These are phyloP conservation scores for Paramarasmius palmivorus DNA, from an alignment of 1,284 basidiomycete species.

Conservation along the genomic window DNA sequence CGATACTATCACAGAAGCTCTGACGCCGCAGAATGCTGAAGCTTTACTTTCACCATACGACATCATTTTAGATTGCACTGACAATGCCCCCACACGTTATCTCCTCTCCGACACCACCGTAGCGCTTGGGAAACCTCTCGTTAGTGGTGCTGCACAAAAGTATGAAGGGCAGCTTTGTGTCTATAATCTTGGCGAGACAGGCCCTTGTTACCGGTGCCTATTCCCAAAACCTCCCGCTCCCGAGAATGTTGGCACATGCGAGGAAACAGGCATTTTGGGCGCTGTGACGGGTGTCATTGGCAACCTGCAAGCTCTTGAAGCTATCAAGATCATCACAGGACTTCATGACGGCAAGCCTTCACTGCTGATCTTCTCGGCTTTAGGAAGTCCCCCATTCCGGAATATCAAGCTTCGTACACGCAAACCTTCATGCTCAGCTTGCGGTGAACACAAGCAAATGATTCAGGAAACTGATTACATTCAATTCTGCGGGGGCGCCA, in stretches of 20 bases:
- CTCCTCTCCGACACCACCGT: slow-evolving; percentile 93
- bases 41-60: slow-evolving; percentile 65
- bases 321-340: slow-evolving; percentile 81
- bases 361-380: slow-evolving; percentile 73
- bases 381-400: slow-evolving; percentile 75
- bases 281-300: slow-evolving; percentile 91
- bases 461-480: slow-evolving; percentile 69
- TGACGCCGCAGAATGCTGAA: slow-evolving; percentile 64
- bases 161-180: slow-evolving; percentile 89
- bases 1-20: slow-evolving; percentile 49
- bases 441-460: slow-evolving; percentile 49
- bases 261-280: slow-evolving; percentile 91
- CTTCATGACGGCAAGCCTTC: slow-evolving; percentile 63
- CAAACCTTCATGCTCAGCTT: slow-evolving; percentile 62
- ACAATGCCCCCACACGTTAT: slow-evolving; percentile 92
- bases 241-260: slow-evolving; percentile 75
- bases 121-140: slow-evolving; percentile 72
- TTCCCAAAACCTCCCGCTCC: slow-evolving; percentile 78
- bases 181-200: slow-evolving; percentile 67
- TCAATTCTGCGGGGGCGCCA: slow-evolving; percentile 73
- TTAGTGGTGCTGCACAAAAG: slow-evolving; percentile 92
- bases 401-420: slow-evolving; percentile 77
- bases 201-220: slow-evolving; percentile 94
- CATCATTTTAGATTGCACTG: slow-evolving; percentile 93
- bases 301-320: slow-evolving; percentile 87